Evolutionary conservation across 129 eudicot genomes (phyloP), one percentile per base, ranked within the genome.

Genomic region (Heracleum sosnowskyi): DNA sequence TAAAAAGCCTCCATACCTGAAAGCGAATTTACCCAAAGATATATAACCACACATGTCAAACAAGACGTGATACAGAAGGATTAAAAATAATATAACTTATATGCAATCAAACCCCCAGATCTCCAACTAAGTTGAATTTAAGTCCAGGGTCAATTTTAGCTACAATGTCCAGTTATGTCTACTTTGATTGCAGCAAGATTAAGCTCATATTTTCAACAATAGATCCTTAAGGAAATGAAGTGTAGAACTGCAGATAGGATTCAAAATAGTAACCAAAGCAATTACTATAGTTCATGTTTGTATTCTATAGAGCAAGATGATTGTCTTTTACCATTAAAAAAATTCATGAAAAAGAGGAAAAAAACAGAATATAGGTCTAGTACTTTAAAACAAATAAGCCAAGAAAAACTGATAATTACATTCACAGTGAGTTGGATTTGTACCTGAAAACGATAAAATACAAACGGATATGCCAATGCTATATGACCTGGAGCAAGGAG

Each of bases 1-100:
- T 88, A 72, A 93, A 51, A 74, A 93, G 88, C 79, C 96, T 86
- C 96, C 96, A 90, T 20, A 93, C 85, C 98, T 93, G 80, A 34
- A 71, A 71, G 57, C 69, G 22, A 76, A 77, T 51, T 40, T 57
- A 74, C 35, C 39, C 8, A 47, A 73, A 77, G 3, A 70, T 17
- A 20, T 24, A 4, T 42, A 11, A 64, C 26, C 31, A 64, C 24
- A 79, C 22, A 64, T 16, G 37, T 47, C 73, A 51, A 40, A 31
- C 71, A 12, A 29, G 71, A 13, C 18, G 22, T 31, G 22, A 12
- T 28, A 28, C 69, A 62, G n/a, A 64, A 64, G 9, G 70, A 29
- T 29, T 63, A 15, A 29, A 29, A 63, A 28, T 46, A 13, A 62
- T 11, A 11, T 4, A 7, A 63, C 18, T 64, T 11, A 31, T 4